These are phyloP conservation scores for Noccaea caerulescens DNA, from an alignment of 345 rosid species.

Conservation along the genomic window DNA sequence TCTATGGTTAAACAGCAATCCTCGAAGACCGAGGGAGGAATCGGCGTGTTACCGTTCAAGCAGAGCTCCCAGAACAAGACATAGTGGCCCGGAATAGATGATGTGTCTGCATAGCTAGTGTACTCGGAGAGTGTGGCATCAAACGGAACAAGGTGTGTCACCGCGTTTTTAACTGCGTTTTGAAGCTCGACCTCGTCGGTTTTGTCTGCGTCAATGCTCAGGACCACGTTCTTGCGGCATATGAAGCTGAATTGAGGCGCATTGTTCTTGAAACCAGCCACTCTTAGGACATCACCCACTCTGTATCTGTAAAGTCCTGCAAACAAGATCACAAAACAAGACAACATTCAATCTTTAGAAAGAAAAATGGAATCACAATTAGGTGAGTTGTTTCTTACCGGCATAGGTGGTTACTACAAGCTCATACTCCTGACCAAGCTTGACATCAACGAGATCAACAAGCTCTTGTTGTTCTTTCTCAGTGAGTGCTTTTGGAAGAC, in stretches of 20 bases:
- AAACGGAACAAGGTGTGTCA: constrained; percentile 76
- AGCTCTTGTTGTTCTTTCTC: constrained; percentile 81
- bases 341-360: not conserved
- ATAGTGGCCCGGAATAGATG: constrained; percentile 82
- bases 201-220: constrained; percentile 94
- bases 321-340: constrained; percentile 9
- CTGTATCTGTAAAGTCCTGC: constrained; percentile 84
- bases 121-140: constrained; percentile 79
- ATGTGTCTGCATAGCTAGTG: constrained; percentile 87
- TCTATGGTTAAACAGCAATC: constrained; percentile 91
- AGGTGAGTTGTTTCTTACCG: constrained; percentile 49
- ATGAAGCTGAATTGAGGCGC: constrained; percentile 93
- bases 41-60: constrained; percentile 66
- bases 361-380: not conserved
- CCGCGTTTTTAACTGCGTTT: constrained; percentile 81
- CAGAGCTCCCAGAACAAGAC: constrained; percentile 88
- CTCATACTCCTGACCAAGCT: constrained; percentile 92
- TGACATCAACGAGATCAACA: constrained; percentile 93
- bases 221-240: constrained; percentile 88
- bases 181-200: constrained; percentile 98
- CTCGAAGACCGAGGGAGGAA: constrained; percentile 88
- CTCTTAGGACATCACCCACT: constrained; percentile 95
- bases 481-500: constrained; percentile 67
- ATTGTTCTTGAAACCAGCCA: constrained; percentile 94
- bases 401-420: constrained; percentile 98